Base-by-base conservation (phyloP, 2,329 filamentous ascomycete species). In the Peltaster fructicola region DNA sequence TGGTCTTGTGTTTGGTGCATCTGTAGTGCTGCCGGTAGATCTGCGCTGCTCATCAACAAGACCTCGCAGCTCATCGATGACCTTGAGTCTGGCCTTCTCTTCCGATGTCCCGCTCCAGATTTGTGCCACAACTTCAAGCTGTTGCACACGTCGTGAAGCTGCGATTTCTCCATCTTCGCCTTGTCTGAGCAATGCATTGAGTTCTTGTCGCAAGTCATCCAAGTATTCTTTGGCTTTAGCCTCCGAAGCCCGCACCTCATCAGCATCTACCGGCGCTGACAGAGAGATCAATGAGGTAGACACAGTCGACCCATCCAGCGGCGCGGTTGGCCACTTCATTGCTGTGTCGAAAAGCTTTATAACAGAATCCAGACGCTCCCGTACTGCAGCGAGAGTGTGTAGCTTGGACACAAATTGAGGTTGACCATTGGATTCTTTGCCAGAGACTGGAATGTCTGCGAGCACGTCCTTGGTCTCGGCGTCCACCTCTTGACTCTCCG, bases 101-200 rank as follows among this genome's bases (percentile, higher is more conserved):
- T 98, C 88, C 0, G 79, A 76, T 3, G 88, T 93, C n/a, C 82
- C 82, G 47, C 77, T 85, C 84, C 88, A 98, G 12, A 98, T 72
- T n/a, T 55, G 55, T 4, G 71, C 69, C 34, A 95, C 53, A 33
- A 72, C 65, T 42, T 81, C 73, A 28, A 95, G 60, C 44, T 78
- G 70, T 42, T 81, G 73, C 8, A 95, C 72, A 21, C 79, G 61
- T 27, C 63, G 62, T 8, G 67, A 67, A 0, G 88, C 88, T 29
- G 72, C 71, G 35, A 79, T 73, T 6, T 88, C 59, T 9, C 78
- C 79, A 8, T 73, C 58, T 1, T 60, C 53, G 5, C 61, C 45
- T 8, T 30, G 24, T 8, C 63, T 59, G 8, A 93, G 53, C 3
- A 91, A 51, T 16, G 62, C 63, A 1, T 63, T 56, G 12, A 93